These are phyloP conservation scores for Penicillium decumbens DNA, from an alignment of 2,329 filamentous ascomycete genomes.

Conservation along the genomic window DNA sequence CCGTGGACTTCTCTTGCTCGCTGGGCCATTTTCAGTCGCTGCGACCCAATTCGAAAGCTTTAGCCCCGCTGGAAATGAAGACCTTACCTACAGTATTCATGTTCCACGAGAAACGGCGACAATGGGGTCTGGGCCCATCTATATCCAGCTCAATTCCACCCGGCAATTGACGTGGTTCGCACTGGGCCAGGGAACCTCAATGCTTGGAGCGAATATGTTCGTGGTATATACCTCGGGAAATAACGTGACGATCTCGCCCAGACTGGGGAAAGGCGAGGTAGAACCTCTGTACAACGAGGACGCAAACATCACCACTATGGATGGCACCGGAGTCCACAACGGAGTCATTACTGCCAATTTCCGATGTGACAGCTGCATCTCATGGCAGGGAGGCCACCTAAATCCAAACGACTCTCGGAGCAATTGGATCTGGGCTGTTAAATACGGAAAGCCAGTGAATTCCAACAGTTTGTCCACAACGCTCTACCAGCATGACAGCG, in stretches of 20 bases:
- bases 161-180: slow-evolving; percentile 52
- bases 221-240: slow-evolving; percentile 52
- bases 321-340: slow-evolving; percentile 53
- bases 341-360: slow-evolving; percentile 59
- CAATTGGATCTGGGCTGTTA: slow-evolving; percentile 29
- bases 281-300: slow-evolving; percentile 47
- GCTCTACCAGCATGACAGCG: slow-evolving; percentile 25
- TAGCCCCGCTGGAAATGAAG: slow-evolving; percentile 6
- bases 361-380: slow-evolving; percentile 30
- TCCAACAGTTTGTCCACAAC: slow-evolving; percentile 16
- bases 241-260: slow-evolving; percentile 57
- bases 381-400: slow-evolving; percentile 15
- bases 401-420: slow-evolving; percentile 16
- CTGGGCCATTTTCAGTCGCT: not conserved
- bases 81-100: slow-evolving; percentile 46
- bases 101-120: slow-evolving; percentile 51
- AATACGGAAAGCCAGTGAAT: slow-evolving; percentile 20
- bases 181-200: slow-evolving; percentile 52
- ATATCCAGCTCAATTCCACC: slow-evolving; percentile 54
- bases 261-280: slow-evolving; percentile 47
- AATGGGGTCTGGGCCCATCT: slow-evolving; percentile 53
- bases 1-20: not conserved
- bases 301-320: slow-evolving; percentile 51
- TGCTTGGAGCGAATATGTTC: slow-evolving; percentile 57
- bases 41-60: slow-evolving; percentile 14